Conservation (phyloP, 176 grass and related monocot species). For the Miscanthus lutarioriparius region DNA sequence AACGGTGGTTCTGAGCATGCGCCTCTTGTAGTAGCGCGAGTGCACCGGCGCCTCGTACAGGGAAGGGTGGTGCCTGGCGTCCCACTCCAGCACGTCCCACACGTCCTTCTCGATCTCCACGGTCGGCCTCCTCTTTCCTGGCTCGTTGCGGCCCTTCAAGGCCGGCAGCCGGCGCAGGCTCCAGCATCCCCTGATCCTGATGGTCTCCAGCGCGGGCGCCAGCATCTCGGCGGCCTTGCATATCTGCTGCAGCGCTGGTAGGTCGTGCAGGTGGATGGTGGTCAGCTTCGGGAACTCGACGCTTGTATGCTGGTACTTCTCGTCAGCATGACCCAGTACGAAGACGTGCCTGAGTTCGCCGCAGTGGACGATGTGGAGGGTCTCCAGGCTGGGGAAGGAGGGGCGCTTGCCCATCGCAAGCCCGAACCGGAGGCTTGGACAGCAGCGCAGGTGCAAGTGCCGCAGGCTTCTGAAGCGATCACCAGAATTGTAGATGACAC, state of each 20-base stretch:
- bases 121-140: neutral
- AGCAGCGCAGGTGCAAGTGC: neutral
- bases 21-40: neutral
- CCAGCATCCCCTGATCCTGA: neutral
- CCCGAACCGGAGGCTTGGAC: neutral
- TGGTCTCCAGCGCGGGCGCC: neutral
- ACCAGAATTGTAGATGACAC: rapidly evolving
- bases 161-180: neutral
- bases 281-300: too few relatives aligned
- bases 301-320: too few relatives aligned
- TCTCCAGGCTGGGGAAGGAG: too few relatives aligned
- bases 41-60: neutral
- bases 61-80: neutral
- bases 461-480: neutral
- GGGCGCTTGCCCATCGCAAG: too few relatives aligned
- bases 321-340: too few relatives aligned
- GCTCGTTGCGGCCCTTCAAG: neutral
- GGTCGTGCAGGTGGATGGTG: too few relatives aligned
- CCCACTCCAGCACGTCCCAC: neutral
- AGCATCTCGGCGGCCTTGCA: neutral
- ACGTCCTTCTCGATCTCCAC: neutral
- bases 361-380: too few relatives aligned
- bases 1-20: too few relatives aligned
- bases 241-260: too few relatives aligned
- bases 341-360: too few relatives aligned